A percentile compares a stretch with the other conserved stretches of the same genome.
These are phyloP conservation scores for Niveomyces coronatus DNA, from an alignment of 2,329 filamentous ascomycete genomes.

Conservation along the genomic window DNA sequence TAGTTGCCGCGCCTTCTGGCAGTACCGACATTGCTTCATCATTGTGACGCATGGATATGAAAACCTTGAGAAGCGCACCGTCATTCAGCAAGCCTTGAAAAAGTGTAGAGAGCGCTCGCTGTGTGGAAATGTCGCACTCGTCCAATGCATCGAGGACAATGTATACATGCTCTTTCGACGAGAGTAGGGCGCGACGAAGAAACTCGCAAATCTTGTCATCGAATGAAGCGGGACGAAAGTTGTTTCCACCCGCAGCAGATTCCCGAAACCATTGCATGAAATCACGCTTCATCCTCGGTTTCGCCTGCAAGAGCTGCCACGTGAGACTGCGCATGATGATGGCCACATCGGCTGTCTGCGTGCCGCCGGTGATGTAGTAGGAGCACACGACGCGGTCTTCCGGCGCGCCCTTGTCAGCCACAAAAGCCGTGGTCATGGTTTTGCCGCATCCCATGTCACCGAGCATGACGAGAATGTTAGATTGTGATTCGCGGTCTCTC, in stretches of 20 bases:
- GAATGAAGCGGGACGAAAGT: background rate
- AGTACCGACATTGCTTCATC: background rate
- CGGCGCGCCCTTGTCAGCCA: slow-evolving; percentile 4
- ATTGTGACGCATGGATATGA: background rate
- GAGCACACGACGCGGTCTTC: slow-evolving; percentile 3
- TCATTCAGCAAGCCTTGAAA: background rate
- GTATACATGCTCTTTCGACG: background rate
- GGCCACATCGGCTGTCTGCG: background rate
- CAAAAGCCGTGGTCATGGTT: slow-evolving; percentile 8
- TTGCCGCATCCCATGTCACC: slow-evolving; percentile 9
- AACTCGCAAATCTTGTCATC: background rate
- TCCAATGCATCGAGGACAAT: background rate
- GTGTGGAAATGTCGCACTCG: background rate
- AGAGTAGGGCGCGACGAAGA: background rate
- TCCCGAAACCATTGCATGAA: background rate
- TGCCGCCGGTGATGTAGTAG: slow-evolving; percentile 4
- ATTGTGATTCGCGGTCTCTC: background rate
- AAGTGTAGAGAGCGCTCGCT: background rate
- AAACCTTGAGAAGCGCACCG: background rate
- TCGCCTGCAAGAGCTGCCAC: slow-evolving; percentile 6
- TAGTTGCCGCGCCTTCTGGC: background rate
- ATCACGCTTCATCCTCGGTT: slow-evolving; percentile 1
- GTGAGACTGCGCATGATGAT: slow-evolving; percentile 7
- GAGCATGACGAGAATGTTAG: slow-evolving; percentile 3
- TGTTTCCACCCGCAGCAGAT: background rate